Evolutionary conservation across 2,329 filamentous ascomycete genomes (phyloP), one percentile per base, ranked within the genome.

Genomic region (Colletotrichum chlorophyti): DNA sequence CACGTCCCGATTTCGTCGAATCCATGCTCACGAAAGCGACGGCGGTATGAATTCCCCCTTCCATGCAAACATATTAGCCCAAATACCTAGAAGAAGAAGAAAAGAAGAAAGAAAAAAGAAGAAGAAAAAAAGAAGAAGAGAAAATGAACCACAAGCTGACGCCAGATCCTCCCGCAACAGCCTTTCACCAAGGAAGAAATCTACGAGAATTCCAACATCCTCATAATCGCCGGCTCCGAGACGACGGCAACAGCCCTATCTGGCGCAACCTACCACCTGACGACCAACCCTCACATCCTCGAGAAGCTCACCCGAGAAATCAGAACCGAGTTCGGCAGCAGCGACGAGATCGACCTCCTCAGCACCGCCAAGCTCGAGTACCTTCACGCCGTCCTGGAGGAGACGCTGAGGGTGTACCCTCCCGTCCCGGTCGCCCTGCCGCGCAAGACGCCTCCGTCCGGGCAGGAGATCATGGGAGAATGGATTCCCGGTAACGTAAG

Each of bases 381-480:
- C 49, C 66, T 80, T 45, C 63, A 70, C n/a, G 78, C 76, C 3
- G 70, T 67, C 38, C 61, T 81, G 12, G 69, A 79, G 2, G 79
- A 82, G 65, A 66, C 66, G 3, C 65, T 82, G 38, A 68, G 80
- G 11, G 61, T 76, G n/a, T 79, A 75, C 52, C 74, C 76, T 9
- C 66, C 66, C 3, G 64, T 64, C 1, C 57, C 64, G 27, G 64
- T 52, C n/a, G 65, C 62, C 1, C 23, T 72, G 14, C 67, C 66
- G 11, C 60, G 75, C 2, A 54, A 67, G 6, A 66, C 68, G 1
- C 68, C 71, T 14, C 61, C 62, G 12, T 68, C 67, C 3, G 75
- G 75, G 2, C 69, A 67, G 1, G 64, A 61, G 5, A 66, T 77
- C 43, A 60, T 65, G 11, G 70, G 69, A 3, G 41, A 64, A 10